Evolutionary conservation across 768 basidiomycete species (phyloP), one percentile per base, ranked within the genome.

Genomic region (Lanmaoa rubissima): DNA sequence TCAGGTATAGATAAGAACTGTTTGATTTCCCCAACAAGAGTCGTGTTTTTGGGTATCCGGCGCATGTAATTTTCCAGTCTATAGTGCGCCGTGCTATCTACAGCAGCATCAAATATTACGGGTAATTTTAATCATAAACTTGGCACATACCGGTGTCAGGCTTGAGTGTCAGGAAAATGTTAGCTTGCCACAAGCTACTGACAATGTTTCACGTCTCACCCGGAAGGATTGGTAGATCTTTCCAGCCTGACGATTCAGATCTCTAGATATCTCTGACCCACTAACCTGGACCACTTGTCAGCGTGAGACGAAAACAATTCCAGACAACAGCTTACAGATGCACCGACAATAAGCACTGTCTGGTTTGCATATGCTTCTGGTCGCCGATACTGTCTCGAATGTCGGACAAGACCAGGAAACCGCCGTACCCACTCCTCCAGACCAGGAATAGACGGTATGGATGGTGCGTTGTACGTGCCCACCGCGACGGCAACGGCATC

Each of bases 291-390:
- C 4, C 16, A 26, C 11, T 12, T 4, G 31, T 59, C 17, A 44
- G 16, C 13, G 4, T 2, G 21, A 6, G n/a, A 17, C 1, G 0
- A 31, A 19, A 11, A 31, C 32, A 2, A 10, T 13, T 16, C 5
- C 10, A 5, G 24, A 21, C 5, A 14, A 35, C n/a, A 3, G 26
- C 58, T 8, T 59, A 59, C 59, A 12, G 59, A 49, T 49, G 57
- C 55, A n/a, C 79, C 78, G 40, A 80, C 65, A 48, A 81, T 64
- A 3, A 79, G 68, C 0, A 78, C 73, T 9, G 73, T 79, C 58
- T 79, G 63, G 51, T 73, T 71, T 14, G 48, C 31, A 42, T 70
- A 75, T 2, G 55, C 34, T 34, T 78, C 71, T 0, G 79, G 78
- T 44, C 64, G 63, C 10, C 78, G 68, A 58, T 79, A 80, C 48